A percentile compares a stretch with the other conserved stretches of the same genome.
Conservation (phyloP, 164 flowering plant species). For the Vitis rotundifolia region DNA sequence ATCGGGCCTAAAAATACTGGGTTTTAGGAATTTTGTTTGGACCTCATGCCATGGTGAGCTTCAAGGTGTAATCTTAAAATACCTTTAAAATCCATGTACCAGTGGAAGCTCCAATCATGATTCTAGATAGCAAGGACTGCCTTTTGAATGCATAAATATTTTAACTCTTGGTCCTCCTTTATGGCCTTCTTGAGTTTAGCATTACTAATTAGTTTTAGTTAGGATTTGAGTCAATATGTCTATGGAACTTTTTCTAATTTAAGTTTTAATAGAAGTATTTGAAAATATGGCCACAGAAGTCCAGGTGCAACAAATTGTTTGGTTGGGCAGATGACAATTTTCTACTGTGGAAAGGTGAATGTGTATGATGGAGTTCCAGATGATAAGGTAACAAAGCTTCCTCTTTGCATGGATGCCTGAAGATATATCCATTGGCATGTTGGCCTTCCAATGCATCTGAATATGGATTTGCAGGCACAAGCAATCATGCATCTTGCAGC, state of each 20-base stretch:
- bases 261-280: conserved; percentile 2
- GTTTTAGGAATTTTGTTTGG: too few species aligned
- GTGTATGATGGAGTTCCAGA: conserved; percentile 70
- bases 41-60: too few species aligned
- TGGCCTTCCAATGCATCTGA: conserved; percentile 19
- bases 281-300: conserved; percentile 31
- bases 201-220: too few species aligned
- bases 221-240: background rate
- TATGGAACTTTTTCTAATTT: background rate
- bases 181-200: too few species aligned
- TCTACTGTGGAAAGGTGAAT: conserved; percentile 81
- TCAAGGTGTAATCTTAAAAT: too few species aligned
- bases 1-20: too few species aligned
- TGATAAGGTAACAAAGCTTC: conserved; percentile 56
- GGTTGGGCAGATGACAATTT: conserved; percentile 74
- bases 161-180: too few species aligned
- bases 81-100: too few species aligned
- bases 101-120: too few species aligned
- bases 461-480: conserved; percentile 54
- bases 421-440: conserved; percentile 8
- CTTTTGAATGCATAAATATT: too few species aligned
- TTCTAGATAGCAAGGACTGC: too few species aligned
- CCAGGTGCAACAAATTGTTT: conserved; percentile 21
- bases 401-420: conserved; percentile 20
- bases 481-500: conserved; percentile 70